Base-by-base conservation (phyloP, 169 alveolate genomes). In the Plasmodium blacklocki region DNA sequence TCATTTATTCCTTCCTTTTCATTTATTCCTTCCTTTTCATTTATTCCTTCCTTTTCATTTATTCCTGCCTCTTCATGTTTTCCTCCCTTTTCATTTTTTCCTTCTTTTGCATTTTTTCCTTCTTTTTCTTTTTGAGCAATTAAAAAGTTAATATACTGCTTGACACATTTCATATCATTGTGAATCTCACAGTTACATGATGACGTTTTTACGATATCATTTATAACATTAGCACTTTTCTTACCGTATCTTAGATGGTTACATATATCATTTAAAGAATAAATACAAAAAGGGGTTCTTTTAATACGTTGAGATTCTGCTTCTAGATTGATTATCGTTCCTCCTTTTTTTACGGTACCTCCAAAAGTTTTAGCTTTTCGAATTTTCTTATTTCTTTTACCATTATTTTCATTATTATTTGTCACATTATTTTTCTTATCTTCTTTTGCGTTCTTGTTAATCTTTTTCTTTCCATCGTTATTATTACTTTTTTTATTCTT, bases 271-370 rank as follows among this genome's bases (percentile, higher is more conserved):
- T 32, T 50, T 32, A 76, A 23, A 0, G 89, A 63, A 56, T 76
- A 76, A 0, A 68, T 56, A 39, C 89, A 76, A 12, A 76, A 14
- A 56, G 89, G 89, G 2, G 89, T 76, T 56, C 52, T 32, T 68
- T 76, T 76, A 76, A 76, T 76, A 6, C 89, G 9, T 15, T 56
- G 29, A 5, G 89, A 14, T 64, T 76, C 89, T 6, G 63, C n/a
- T 14, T 76, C 89, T 68, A 76, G 18, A 1, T 76, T 70, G n/a
- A 76, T 49, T 14, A 32, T 26, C 0, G 49, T 76, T 2, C 76
- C 76, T 23, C 89, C 89, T 50, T 76, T 76, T 43, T 64, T 62
- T 76, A 76, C 70, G 2, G 21, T 47, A 1, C 89, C 89, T n/a
- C 76, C 76, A 19, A 76, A 64, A 15, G 74, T 26, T 50, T 76